Conservation (phyloP, 2,329 filamentous ascomycete species). For the Aspergillus pseudoterreus region DNA sequence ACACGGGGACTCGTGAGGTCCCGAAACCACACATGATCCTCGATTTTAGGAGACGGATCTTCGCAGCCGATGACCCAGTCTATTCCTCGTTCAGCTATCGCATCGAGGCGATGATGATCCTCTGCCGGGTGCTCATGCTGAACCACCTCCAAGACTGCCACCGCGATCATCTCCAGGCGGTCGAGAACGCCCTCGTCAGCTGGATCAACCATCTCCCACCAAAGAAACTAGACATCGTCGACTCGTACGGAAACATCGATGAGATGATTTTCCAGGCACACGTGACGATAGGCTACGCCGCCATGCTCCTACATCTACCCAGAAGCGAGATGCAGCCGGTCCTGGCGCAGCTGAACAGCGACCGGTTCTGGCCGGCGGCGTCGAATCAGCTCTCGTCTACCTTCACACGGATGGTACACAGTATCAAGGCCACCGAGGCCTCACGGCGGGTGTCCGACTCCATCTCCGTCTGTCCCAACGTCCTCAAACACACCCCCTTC, state of each 20-base stretch:
- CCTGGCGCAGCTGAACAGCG: slow-evolving; percentile 19
- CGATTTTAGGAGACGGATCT: slow-evolving; percentile 59
- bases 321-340: slow-evolving; percentile 60
- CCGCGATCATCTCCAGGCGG: slow-evolving; percentile 56
- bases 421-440: slow-evolving; percentile 34
- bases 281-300: slow-evolving; percentile 39
- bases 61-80: slow-evolving; percentile 59
- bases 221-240: slow-evolving; percentile 65
- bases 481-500: slow-evolving; percentile 31
- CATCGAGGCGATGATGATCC: slow-evolving; percentile 71
- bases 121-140: slow-evolving; percentile 64
- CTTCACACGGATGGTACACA: slow-evolving; percentile 31
- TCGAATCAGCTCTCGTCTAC: slow-evolving; percentile 27
- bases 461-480: slow-evolving; percentile 30
- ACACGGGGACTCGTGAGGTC: slow-evolving; percentile 48
- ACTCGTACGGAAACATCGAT: slow-evolving; percentile 67
- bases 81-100: slow-evolving; percentile 84
- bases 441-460: slow-evolving; percentile 30
- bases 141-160: slow-evolving; percentile 37
- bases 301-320: slow-evolving; percentile 72
- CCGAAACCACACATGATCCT: slow-evolving; percentile 56
- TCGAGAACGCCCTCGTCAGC: slow-evolving; percentile 57
- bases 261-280: slow-evolving; percentile 51
- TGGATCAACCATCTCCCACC: slow-evolving; percentile 75
- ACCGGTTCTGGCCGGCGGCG: slow-evolving; percentile 23